These are phyloP conservation scores for Cryphonectria naterciae DNA, from an alignment of 2,329 filamentous ascomycete species.

Conservation along the genomic window DNA sequence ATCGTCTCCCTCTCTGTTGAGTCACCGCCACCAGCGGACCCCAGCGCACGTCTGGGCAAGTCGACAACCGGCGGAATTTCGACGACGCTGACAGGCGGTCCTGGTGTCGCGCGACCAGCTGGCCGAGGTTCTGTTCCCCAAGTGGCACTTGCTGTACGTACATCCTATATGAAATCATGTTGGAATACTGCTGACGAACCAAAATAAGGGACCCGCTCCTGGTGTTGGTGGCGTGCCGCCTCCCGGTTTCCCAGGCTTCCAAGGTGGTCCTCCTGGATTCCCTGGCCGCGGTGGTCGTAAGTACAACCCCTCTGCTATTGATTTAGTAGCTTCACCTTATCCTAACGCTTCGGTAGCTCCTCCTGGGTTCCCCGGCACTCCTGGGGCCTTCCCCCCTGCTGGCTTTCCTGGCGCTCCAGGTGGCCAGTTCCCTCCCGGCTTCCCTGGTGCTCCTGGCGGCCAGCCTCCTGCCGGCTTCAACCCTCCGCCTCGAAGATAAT, in stretches of 20 bases:
- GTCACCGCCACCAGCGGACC: conserved; percentile 92
- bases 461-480: conserved; percentile 74
- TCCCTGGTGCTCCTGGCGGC: conserved; percentile 49
- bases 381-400: conserved; percentile 51
- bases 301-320: conserved; percentile 39
- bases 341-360: conserved; percentile 46
- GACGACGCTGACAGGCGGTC: conserved; percentile 76
- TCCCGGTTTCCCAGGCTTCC: conserved; percentile 56
- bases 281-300: conserved; percentile 60
- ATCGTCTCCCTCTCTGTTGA: conserved; percentile 96
- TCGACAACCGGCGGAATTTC: conserved; percentile 69
- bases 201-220: conserved; percentile 71
- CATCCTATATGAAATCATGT: background rate
- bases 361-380: conserved; percentile 48
- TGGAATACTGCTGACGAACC: conserved; percentile 31
- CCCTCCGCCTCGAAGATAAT: conserved; percentile 66
- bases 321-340: conserved; percentile 37
- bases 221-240: conserved; percentile 78
- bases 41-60: conserved; percentile 84
- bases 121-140: conserved; percentile 75
- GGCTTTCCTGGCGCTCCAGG: conserved; percentile 47
- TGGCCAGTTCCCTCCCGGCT: conserved; percentile 49
- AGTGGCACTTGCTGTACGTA: conserved; percentile 77
- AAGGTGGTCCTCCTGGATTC: conserved; percentile 56
- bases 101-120: conserved; percentile 88